Conservation (phyloP, 2,329 filamentous ascomycete genomes). For the Colletotrichum falcatum region DNA sequence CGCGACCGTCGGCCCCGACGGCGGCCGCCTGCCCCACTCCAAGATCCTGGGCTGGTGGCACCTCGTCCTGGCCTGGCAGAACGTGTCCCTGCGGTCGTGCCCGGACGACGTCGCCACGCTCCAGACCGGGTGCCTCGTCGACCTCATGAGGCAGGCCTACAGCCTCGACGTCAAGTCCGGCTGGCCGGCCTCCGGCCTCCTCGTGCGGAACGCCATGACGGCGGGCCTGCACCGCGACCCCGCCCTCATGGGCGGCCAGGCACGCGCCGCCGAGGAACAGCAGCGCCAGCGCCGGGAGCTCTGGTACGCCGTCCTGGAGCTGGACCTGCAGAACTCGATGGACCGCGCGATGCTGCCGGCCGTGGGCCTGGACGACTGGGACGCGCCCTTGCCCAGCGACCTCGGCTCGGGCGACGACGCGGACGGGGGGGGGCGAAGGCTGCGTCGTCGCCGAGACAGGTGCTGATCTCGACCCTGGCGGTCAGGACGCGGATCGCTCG, state of each 20-base stretch:
- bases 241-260: neutral
- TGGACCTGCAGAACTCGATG: neutral
- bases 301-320: neutral
- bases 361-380: neutral
- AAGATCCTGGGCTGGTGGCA: slow-evolving; percentile 67
- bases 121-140: neutral
- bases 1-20: slow-evolving; percentile 62
- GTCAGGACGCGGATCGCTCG: neutral
- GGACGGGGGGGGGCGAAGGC: neutral
- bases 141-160: slow-evolving; percentile 5
- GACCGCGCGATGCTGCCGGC: neutral
- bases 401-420: no score
- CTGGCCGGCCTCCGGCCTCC: neutral
- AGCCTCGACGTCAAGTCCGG: neutral
- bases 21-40: slow-evolving; percentile 64
- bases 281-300: neutral
- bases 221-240: slow-evolving; percentile 7
- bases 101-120: neutral
- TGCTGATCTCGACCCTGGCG: neutral
- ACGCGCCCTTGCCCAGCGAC: neutral
- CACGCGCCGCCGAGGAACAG: neutral
- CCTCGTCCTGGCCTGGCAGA: slow-evolving; percentile 64
- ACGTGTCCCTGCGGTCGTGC: slow-evolving; percentile 60
- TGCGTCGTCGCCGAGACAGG: neutral
- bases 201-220: slow-evolving; percentile 1